Conservation (phyloP, 192 early-diverging fungal species). For the Allomyces macrogynus region DNA sequence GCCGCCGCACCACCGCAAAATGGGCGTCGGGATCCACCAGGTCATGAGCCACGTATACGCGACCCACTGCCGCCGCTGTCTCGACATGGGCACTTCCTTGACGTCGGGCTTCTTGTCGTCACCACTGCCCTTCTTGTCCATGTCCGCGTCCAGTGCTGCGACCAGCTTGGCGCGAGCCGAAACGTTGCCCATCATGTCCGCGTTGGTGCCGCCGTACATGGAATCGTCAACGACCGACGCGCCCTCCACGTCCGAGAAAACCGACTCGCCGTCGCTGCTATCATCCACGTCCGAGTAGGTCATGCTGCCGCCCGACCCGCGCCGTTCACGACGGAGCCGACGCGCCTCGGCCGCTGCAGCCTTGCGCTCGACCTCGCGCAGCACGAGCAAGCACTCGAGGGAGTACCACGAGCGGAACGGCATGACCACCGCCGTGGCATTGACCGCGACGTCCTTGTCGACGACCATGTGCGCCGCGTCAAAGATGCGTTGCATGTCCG, state of each 20-base stretch:
- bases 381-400: background rate
- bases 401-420: background rate
- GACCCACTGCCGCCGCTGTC: background rate
- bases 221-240: no score
- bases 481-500: no score
- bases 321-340: no score
- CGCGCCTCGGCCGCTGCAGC: background rate
- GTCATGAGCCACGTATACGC: slow-evolving; percentile 22
- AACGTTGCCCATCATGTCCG: no score
- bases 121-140: no score
- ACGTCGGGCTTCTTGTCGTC: no score
- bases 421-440: background rate
- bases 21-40: slow-evolving; percentile 54
- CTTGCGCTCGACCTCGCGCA: background rate
- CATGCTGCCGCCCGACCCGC: background rate
- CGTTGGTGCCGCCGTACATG: no score
- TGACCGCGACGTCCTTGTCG: background rate
- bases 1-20: slow-evolving; percentile 30
- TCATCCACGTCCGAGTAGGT: slow-evolving; percentile 18
- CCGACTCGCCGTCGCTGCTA: slow-evolving; percentile 25
- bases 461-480: no score
- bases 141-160: no score
- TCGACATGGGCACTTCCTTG: no score
- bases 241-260: no score
- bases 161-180: no score